Base-by-base conservation (phyloP, 192 early-diverging fungal genomes). In the Coemansia sp. region DNA sequence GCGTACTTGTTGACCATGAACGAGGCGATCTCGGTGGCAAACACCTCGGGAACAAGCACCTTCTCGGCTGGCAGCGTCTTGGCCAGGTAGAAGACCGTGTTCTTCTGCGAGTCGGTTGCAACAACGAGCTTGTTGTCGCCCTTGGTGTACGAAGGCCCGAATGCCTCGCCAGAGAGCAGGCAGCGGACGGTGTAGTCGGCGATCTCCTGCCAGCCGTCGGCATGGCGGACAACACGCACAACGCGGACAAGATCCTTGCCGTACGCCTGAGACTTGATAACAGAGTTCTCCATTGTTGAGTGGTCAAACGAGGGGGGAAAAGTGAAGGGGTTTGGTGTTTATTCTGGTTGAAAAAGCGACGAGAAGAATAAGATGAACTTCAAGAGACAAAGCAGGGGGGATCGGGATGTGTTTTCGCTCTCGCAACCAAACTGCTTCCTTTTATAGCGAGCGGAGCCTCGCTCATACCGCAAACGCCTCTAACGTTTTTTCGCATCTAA, bases 81-180 rank as follows among this genome's bases (percentile, higher is more conserved):
- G 81, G 91, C 92, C 61, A 92, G 68, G 53, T 88, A 77, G 76
- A 90, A 91, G 68, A 91, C 81, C 26, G 89, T 91, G 81, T 93
- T 93, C 86, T 93, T 93, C 67, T 88, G 84, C 23, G 89, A 88
- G 68, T 93, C 91, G 23, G 92, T 93, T 8, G 92, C 87, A 16
- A 93, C 87, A 21, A 93, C 85, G 60, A 86, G 81, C 75, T 85
- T 87, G 85, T 93, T 93, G 68, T 90, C 89, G 63, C 87, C 92
- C 77, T 89, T 84, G 66, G 92, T 92, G 72, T 92, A 93, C 35
- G 89, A 87, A 34, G 87, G 77, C 64, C 84, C 86, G 69, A 90
- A 88, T 66, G 68, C 61, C 60, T 68, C 80, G 59, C 88, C 88
- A 21, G 83, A 86, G 56, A 89, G 76, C 62, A 89, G 77, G 43